phyloP scores from a whole-genome alignment of 2,329 filamentous ascomycete species.

The Didymella keratinophila region DNA sequence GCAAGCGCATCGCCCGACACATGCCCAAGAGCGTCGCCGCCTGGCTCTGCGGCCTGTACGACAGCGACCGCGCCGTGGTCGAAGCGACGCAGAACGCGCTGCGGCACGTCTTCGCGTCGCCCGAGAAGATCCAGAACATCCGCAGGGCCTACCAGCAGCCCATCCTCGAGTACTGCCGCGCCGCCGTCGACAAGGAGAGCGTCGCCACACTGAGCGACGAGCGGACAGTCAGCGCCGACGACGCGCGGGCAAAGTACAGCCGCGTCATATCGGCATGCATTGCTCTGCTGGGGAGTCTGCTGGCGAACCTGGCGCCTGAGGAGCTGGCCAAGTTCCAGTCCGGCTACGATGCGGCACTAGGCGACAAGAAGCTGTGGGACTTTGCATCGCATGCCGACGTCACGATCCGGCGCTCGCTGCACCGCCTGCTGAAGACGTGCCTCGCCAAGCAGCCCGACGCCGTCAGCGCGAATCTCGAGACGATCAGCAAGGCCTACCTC shows the following conservation, averaged over 20 bases:
- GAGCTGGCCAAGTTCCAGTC: slow-evolving; percentile 68
- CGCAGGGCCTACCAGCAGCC: slow-evolving; percentile 82
- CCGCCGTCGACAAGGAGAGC: slow-evolving; percentile 80
- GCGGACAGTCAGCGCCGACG: slow-evolving; percentile 81
- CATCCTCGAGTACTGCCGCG: slow-evolving; percentile 82
- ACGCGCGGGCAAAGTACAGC: slow-evolving; percentile 84
- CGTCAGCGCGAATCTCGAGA: slow-evolving; percentile 54
- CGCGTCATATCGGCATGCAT: slow-evolving; percentile 73
- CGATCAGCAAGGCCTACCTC: slow-evolving; percentile 74
- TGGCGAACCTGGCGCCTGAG: slow-evolving; percentile 53
- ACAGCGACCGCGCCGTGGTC: slow-evolving; percentile 79
- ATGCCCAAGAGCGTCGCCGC: slow-evolving; percentile 80
- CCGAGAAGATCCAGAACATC: slow-evolving; percentile 79
- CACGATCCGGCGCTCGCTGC: slow-evolving; percentile 65
- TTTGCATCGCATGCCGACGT: slow-evolving; percentile 65
- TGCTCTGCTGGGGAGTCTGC: slow-evolving; percentile 62
- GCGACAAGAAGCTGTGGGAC: slow-evolving; percentile 67
- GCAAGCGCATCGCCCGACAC: slow-evolving; percentile 83
- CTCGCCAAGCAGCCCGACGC: slow-evolving; percentile 57
- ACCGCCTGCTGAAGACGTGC: slow-evolving; percentile 62
- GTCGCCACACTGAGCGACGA: slow-evolving; percentile 86
- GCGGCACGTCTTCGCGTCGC: slow-evolving; percentile 75
- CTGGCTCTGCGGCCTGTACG: slow-evolving; percentile 92
- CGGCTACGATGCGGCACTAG: slow-evolving; percentile 72
- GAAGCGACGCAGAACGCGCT: slow-evolving; percentile 81